Percentiles rank a stretch among this genome's conserved stretches.
These are phyloP conservation scores for Pythium volutum DNA, from an alignment of 352 stramenopile species.

Conservation along the genomic window DNA sequence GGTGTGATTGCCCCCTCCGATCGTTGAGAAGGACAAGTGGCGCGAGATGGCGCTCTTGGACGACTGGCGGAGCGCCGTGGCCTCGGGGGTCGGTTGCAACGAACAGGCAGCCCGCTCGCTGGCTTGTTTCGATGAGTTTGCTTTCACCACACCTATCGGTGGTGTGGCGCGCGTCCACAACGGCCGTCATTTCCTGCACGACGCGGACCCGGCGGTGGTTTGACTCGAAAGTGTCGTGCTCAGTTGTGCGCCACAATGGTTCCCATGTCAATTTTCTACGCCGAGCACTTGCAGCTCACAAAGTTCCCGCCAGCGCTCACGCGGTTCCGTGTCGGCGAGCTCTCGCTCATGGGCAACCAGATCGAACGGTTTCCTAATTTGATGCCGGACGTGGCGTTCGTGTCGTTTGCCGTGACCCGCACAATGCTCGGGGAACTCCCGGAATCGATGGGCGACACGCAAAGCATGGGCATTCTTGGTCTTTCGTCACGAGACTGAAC, in stretches of 20 bases:
- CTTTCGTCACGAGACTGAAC: too few relatives aligned
- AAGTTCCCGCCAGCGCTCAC: conserved; percentile 29
- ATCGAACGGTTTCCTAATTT: conserved; percentile 18
- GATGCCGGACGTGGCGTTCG: not conserved
- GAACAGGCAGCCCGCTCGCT: too few relatives aligned
- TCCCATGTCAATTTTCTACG: conserved; percentile 33
- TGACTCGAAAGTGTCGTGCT: conserved; percentile 26
- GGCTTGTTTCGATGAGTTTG: too few relatives aligned
- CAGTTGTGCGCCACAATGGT: conserved; percentile 27
- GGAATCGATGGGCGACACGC: not conserved
- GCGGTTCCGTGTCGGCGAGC: conserved; percentile 8
- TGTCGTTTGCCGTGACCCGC: conserved; percentile 27
- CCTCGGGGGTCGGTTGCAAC: too few relatives aligned
- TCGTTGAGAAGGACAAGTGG: too few relatives aligned
- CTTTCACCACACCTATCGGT: conserved; percentile 23
- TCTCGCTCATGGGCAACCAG: conserved; percentile 29
- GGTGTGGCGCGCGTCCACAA: not conserved
- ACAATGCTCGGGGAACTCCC: conserved; percentile 25
- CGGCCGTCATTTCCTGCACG: conserved; percentile 19
- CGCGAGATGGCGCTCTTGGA: too few relatives aligned
- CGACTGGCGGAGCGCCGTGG: too few relatives aligned
- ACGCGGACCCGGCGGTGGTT: conserved; percentile 41
- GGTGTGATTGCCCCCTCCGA: too few relatives aligned
- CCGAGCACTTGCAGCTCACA: conserved; percentile 31
- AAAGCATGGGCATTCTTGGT: conserved; percentile 21